These are phyloP conservation scores for Jamesozyma spencerorum DNA, from an alignment of 805 yeast species.

Conservation along the genomic window DNA sequence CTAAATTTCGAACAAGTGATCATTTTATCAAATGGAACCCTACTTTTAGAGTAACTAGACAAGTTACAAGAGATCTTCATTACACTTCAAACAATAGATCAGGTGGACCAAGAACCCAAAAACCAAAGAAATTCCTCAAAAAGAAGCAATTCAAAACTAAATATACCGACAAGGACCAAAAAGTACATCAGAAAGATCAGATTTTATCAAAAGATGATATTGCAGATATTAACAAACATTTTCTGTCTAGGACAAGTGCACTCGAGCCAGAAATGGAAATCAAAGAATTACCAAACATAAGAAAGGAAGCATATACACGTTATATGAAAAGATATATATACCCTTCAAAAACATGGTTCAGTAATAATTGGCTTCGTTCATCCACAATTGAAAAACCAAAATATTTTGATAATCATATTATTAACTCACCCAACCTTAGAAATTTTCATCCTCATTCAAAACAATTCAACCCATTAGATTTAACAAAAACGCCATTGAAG, in stretches of 20 bases:
- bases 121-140: too few relatives aligned
- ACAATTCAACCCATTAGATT: not conserved
- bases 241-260: conserved; percentile 19
- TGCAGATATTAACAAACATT: conserved; percentile 11
- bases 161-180: not conserved
- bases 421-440: not conserved
- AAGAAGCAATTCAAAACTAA: too few relatives aligned
- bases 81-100: too few relatives aligned
- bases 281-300: conserved; percentile 17
- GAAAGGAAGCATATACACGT: conserved; percentile 12
- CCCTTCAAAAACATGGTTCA: conserved; percentile 24
- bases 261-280: conserved; percentile 25
- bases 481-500: conserved; percentile 19
- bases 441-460: not conserved
- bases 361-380: conserved; percentile 1
- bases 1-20: too few relatives aligned
- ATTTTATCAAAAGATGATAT: conserved; percentile 8
- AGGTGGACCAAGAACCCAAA: too few relatives aligned
- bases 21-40: too few relatives aligned
- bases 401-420: not conserved
- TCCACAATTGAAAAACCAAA: not conserved
- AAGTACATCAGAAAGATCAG: not conserved
- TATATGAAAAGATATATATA: conserved; percentile 14
- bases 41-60: too few relatives aligned
- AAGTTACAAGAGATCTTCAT: too few relatives aligned